Conservation (phyloP, 2,329 filamentous ascomycete species). For the Stromatinia cepivora region DNA sequence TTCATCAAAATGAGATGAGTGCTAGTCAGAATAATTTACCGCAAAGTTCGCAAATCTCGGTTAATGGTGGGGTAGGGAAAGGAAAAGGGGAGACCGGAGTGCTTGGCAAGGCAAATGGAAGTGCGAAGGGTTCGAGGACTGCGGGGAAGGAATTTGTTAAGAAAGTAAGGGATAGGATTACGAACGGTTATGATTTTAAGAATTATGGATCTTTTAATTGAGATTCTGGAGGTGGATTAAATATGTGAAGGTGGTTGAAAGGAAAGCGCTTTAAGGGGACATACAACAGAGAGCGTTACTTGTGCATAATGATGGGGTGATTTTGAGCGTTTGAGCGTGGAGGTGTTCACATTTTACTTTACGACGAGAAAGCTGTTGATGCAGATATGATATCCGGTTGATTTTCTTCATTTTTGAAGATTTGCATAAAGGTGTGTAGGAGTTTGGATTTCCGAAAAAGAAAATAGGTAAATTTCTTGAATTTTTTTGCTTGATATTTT, state of each 20-base stretch:
- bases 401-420: neutral
- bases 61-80: conserved; percentile 4
- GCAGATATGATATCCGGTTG: conserved; percentile 15
- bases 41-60: conserved; percentile 3
- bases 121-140: conserved; percentile 16
- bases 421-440: neutral
- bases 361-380: neutral
- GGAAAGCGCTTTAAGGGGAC: neutral
- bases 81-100: neutral
- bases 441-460: neutral
- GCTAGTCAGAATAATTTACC: neutral
- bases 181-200: conserved; percentile 22
- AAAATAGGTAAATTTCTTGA: neutral
- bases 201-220: conserved; percentile 15
- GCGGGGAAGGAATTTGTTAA: conserved; percentile 23
- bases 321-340: neutral
- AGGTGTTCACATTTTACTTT: neutral
- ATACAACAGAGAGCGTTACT: neutral
- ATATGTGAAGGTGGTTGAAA: neutral
- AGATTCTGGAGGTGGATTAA: neutral
- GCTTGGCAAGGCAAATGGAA: conserved; percentile 1
- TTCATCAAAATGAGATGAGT: conserved; percentile 2
- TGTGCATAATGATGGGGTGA: conserved; percentile 10
- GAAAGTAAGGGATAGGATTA: conserved; percentile 17
- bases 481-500: neutral